Base-by-base conservation (phyloP, 495 filamentous ascomycete genomes). In the Penicillium flavigenum region DNA sequence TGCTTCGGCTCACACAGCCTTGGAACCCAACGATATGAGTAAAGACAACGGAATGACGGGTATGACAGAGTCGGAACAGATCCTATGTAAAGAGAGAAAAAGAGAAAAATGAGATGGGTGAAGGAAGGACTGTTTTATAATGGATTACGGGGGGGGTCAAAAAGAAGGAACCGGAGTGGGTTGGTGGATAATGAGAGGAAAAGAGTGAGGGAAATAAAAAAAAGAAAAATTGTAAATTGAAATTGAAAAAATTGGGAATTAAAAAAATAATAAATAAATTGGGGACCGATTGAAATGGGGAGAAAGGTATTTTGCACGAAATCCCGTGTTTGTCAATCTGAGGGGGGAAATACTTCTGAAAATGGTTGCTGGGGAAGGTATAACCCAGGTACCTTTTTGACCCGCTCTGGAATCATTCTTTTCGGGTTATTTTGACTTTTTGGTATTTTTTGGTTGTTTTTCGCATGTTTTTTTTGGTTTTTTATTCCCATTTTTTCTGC, bases 1-100 rank as follows among this genome's bases (percentile, higher is more conserved):
- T 68, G 62, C 70, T 74, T 66, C 68, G 75, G 76, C 75, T 79
- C 69, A 72, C 72, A 68, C 67, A 73, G 72, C 74, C 71, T 72
- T 51, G 63, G 68, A 60, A 72, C 68, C 71, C 69, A 74, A 75
- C 66, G 64, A 71, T 73, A 69, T 70, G 72, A 76, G 74, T 66
- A 64, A 66, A 71, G 63, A 67, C 63, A 70, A 71, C 65, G 68
- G 26, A 63, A 69, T 67, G 66, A 50, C 66, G 70, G 65, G 65
- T 60, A 75, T 76, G 75, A 72, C 73, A 71, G 72, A 77, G 73
- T 66, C 73, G 73, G 76, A 72, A 64, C 61, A 51, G 62, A 66
- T 79, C 73, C 74, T 76, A 76, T 75, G 62, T 47, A 45, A 42
- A 54, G 47, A 53, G 60, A 51, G 54, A 39, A 38, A 60, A 62